Evolutionary conservation across 257 asterid species (phyloP).

Genomic region (Solanum paucissectum): DNA sequence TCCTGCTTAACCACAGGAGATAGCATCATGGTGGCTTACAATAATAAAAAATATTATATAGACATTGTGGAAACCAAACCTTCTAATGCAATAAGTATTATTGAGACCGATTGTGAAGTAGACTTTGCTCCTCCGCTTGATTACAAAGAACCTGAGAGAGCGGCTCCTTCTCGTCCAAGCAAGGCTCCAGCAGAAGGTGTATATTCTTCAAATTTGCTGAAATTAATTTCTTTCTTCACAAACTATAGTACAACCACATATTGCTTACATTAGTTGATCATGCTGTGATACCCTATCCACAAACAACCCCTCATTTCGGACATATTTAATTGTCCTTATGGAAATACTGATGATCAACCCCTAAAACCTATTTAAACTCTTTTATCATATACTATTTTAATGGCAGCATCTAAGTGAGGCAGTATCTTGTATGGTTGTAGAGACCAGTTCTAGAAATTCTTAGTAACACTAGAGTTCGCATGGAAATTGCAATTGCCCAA

Average conservation of each 20-base stretch:
- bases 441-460: not conserved
- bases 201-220: not conserved
- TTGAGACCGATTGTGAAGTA: conserved; percentile 97
- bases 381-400: not conserved
- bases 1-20: conserved; percentile 93
- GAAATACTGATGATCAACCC: not conserved
- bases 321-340: not conserved
- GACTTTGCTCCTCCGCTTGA: conserved; percentile 99
- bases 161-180: conserved; percentile 30
- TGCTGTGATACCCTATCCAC: not conserved
- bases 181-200: conserved; percentile 62
- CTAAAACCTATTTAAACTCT: not conserved
- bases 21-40: conserved; percentile 98
- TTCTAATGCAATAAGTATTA: conserved; percentile 74
- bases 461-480: not conserved
- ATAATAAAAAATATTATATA: conserved; percentile 81
- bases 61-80: conserved; percentile 94
- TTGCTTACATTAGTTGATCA: not conserved
- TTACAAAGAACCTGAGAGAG: conserved; percentile 89
- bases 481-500: not conserved
- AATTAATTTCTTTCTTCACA: not conserved
- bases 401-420: not conserved
- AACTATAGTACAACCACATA: not conserved
- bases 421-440: not conserved
- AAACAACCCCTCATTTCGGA: not conserved